phyloP scores from a whole-genome alignment of 2,329 filamentous ascomycete species.

The Penicillium digitatum region DNA sequence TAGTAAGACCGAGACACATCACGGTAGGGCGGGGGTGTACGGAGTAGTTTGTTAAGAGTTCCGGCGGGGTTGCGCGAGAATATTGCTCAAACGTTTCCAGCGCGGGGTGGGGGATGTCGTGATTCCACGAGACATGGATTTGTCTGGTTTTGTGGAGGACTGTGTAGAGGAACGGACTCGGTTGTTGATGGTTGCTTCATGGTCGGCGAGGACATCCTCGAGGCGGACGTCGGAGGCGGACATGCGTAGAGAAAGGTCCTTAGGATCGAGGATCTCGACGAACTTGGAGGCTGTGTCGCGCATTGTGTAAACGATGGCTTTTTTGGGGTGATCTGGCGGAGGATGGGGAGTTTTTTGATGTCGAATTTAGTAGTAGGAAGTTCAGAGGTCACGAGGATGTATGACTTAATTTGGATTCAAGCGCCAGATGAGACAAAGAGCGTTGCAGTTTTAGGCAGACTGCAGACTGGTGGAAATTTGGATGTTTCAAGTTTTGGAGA shows the following conservation, averaged over 20 bases:
- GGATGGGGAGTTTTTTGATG: neutral
- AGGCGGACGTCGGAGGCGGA: constrained; percentile 43
- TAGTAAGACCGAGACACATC: neutral
- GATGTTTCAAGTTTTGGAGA: constrained; percentile 2
- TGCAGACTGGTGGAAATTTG: neutral
- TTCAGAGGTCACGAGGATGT: constrained; percentile 1
- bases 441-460: constrained; percentile 12
- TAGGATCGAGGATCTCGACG: constrained; percentile 43
- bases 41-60: constrained; percentile 15
- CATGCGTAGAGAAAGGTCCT: constrained; percentile 31
- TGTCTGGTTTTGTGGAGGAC: constrained; percentile 34
- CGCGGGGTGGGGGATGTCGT: constrained; percentile 29
- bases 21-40: neutral
- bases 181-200: constrained; percentile 34
- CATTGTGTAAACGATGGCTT: constrained; percentile 15
- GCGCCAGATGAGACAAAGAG: constrained; percentile 17
- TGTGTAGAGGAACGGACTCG: constrained; percentile 37
- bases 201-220: constrained; percentile 43
- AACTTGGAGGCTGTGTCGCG: constrained; percentile 42
- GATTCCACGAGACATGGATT: constrained; percentile 21
- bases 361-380: neutral
- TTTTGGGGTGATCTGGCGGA: neutral
- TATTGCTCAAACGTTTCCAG: constrained; percentile 34
- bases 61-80: constrained; percentile 30
- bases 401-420: neutral